These are phyloP conservation scores for Rhodotorula kratochvilovae DNA, from an alignment of 768 basidiomycete genomes.

Conservation along the genomic window DNA sequence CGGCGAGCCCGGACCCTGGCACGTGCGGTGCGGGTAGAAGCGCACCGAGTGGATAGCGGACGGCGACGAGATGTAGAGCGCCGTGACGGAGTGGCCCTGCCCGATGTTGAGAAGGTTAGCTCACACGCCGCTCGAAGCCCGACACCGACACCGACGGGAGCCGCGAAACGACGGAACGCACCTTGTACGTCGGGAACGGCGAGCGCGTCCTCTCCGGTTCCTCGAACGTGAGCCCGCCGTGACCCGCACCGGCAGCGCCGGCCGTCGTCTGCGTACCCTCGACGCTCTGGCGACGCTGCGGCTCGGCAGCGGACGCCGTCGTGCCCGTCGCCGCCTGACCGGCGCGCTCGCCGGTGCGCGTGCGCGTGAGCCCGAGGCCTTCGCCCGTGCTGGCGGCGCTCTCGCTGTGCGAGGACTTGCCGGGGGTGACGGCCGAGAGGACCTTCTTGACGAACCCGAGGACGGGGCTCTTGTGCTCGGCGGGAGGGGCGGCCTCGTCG, in stretches of 20 bases:
- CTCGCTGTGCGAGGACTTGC: neutral
- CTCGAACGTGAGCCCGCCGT: constrained; percentile 5
- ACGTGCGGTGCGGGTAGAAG: constrained; percentile 12
- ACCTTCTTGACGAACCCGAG: constrained; percentile 17
- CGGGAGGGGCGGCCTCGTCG: too few species aligned
- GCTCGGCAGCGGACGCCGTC: too few species aligned
- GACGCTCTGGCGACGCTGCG: neutral
- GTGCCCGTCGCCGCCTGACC: neutral
- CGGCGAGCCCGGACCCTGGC: neutral
- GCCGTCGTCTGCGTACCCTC: too few species aligned
- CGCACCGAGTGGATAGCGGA: constrained; percentile 4
- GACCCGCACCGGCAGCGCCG: neutral
- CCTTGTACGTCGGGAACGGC: constrained; percentile 18
- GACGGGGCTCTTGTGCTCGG: neutral
- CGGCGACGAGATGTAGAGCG: constrained; percentile 6
- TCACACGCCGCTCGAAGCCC: too few species aligned
- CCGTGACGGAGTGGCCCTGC: constrained; percentile 15
- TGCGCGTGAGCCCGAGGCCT: neutral
- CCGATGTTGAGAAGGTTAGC: neutral
- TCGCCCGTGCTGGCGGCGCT: neutral
- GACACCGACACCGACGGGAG: neutral
- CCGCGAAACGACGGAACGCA: neutral
- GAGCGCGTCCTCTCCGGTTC: neutral
- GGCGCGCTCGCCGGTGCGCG: neutral
- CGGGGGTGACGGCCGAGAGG: constrained; percentile 11